These are phyloP conservation scores for Paramecium sonneborni DNA, from an alignment of 73 alveolate genomes.

Conservation along the genomic window DNA sequence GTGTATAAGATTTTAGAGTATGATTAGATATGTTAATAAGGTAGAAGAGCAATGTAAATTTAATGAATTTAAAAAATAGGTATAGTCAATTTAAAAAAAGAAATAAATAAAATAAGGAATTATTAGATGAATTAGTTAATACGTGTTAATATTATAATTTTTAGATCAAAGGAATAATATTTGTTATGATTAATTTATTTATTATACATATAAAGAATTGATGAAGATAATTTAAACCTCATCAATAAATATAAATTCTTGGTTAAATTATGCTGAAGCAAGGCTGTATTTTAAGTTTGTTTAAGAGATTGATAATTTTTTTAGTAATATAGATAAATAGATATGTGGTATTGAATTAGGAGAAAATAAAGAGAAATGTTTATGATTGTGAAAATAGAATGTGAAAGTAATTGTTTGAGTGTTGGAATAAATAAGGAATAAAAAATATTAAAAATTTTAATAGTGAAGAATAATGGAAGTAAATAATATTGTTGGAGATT, in stretches of 20 bases:
- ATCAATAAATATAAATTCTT: not conserved
- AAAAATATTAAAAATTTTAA: not conserved
- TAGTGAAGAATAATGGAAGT: not conserved
- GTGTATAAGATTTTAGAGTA: not conserved
- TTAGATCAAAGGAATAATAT: not conserved
- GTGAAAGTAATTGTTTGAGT: not conserved
- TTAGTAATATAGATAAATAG: not conserved
- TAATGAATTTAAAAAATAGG: not conserved
- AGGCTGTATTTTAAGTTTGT: not conserved
- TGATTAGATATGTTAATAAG: not conserved
- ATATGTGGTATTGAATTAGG: not conserved
- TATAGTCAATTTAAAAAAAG: not conserved
- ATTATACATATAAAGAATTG: not conserved
- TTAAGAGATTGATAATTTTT: not conserved
- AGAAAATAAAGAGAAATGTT: not conserved
- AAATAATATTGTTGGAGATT: not conserved
- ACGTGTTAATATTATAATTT: not conserved
- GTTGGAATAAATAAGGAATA: not conserved
- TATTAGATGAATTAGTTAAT: not conserved
- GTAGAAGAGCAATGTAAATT: not conserved
- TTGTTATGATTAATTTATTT: not conserved
- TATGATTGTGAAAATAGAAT: not conserved
- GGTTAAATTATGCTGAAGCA: not conserved
- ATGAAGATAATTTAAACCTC: not conserved
- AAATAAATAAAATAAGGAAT: not conserved